These are phyloP conservation scores for Penicillium angulare DNA, from an alignment of 495 filamentous ascomycete genomes.

Conservation along the genomic window DNA sequence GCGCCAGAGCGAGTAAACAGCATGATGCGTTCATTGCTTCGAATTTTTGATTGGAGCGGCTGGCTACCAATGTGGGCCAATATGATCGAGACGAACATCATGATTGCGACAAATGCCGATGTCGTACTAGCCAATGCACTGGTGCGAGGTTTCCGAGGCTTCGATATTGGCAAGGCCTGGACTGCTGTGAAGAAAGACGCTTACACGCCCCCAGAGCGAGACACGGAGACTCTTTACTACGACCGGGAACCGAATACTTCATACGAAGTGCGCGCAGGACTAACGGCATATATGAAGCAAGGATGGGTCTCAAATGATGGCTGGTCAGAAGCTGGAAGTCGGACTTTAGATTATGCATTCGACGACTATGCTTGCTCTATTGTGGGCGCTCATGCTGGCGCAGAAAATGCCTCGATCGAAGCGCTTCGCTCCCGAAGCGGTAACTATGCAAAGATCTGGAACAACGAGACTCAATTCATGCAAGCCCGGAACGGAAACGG, in stretches of 20 bases:
- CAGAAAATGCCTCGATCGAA: neutral
- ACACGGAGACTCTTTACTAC: constrained; percentile 22
- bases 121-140: constrained; percentile 25
- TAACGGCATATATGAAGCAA: constrained; percentile 24
- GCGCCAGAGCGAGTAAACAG: constrained; percentile 26
- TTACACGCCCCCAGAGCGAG: constrained; percentile 21
- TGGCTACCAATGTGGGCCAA: constrained; percentile 32
- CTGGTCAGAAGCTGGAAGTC: constrained; percentile 27
- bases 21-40: constrained; percentile 28
- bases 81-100: constrained; percentile 28
- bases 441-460: constrained; percentile 25
- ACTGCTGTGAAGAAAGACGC: constrained; percentile 24
- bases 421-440: constrained; percentile 13
- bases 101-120: constrained; percentile 31
- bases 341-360: constrained; percentile 29
- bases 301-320: constrained; percentile 30
- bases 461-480: constrained; percentile 30
- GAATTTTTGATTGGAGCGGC: constrained; percentile 27
- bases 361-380: constrained; percentile 26
- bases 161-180: constrained; percentile 23
- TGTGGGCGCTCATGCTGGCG: constrained; percentile 17
- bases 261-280: constrained; percentile 24
- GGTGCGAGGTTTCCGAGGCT: constrained; percentile 23
- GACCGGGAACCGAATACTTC: constrained; percentile 25
- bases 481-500: constrained; percentile 27